Conservation (phyloP, 169 alveolate species). For the Neospora caninum region DNA sequence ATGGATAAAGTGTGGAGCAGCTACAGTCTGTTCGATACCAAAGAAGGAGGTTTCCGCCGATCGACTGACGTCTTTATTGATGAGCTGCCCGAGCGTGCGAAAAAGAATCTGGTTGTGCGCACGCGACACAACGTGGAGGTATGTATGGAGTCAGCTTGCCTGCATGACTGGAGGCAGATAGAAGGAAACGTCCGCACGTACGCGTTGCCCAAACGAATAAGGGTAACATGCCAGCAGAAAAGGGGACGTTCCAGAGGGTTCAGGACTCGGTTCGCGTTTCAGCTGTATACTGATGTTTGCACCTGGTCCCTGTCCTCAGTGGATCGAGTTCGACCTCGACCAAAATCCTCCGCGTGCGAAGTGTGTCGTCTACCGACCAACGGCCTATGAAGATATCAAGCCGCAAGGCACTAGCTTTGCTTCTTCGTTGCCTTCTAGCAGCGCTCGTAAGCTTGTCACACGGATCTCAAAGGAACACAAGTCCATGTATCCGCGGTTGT, state of each 20-base stretch:
- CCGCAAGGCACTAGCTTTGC: conserved; percentile 54
- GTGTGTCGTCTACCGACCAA: conserved; percentile 66
- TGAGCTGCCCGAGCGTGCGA: conserved; percentile 5
- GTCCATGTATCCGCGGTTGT: too few relatives aligned
- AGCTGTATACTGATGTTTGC: too few relatives aligned
- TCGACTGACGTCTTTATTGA: conserved; percentile 10
- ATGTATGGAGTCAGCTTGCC: background rate
- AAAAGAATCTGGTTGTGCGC: conserved; percentile 4
- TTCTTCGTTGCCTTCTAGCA: conserved; percentile 52
- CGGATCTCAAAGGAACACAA: too few relatives aligned
- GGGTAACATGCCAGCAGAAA: background rate
- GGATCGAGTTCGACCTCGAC: conserved; percentile 34
- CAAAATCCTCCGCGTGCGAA: conserved; percentile 41
- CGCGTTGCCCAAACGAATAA: background rate
- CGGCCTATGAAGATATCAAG: conserved; percentile 56
- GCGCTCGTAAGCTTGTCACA: conserved; percentile 36
- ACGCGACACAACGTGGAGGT: conserved; percentile 32
- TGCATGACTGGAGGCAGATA: too few relatives aligned
- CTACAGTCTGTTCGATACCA: conserved; percentile 7
- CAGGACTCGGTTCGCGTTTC: background rate
- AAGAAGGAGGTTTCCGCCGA: conserved; percentile 11
- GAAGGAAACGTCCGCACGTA: background rate
- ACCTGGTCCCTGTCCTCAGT: background rate
- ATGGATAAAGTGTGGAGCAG: conserved; percentile 31
- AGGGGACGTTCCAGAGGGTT: background rate